Evolutionary conservation across 2,329 filamentous ascomycete genomes (phyloP), one percentile per base, ranked within the genome.

Genomic region (Huntiella abstrusa): DNA sequence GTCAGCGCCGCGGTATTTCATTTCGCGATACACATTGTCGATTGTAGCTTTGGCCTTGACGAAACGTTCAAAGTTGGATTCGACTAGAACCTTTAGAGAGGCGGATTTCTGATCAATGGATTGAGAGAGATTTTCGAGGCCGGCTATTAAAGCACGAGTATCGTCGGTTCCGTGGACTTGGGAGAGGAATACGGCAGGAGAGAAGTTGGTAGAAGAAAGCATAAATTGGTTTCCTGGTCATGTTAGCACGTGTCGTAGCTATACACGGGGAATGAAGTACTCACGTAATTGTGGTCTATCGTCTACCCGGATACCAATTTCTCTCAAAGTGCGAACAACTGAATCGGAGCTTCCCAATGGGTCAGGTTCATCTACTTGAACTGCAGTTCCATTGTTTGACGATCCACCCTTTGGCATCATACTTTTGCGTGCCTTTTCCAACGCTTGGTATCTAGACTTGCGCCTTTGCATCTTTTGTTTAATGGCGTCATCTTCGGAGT

Each of bases 61-160:
- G 65, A 98, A 98, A 53, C 88, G 81, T 62, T 98, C 92, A 58
- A 98, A 98, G 60, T 98, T 98, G 52, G 84, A 88, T 61, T 98
- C 91, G 17, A 98, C 91, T 13, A 98, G 71, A 8, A 93, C 83
- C 59, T 98, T 98, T 51, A 98, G 72, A 3, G 87, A 95, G 0
- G 88, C 91, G 0, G 88, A 95, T 62, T 98, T 98, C 63, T 96
- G 84, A 56, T 96, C 91, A 56, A 98, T 98, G 1, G 88, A 95
- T 51, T 75, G 75, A 13, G 86, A 91, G 15, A 98, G 73, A 49
- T 82, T 78, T 54, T 94, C 82, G 15, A 98, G 73, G 3, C 91
- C 92, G 42, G 75, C 69, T 10, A 94, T 68, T 1, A 98, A 68
- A 40, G 78, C 75, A 54, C 85, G 74, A 1, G 87, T 94, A 47